A percentile compares a stretch with the other conserved stretches of the same genome.
These are phyloP conservation scores for Lentinula aciculospora DNA, from an alignment of 768 basidiomycete genomes.

Conservation along the genomic window DNA sequence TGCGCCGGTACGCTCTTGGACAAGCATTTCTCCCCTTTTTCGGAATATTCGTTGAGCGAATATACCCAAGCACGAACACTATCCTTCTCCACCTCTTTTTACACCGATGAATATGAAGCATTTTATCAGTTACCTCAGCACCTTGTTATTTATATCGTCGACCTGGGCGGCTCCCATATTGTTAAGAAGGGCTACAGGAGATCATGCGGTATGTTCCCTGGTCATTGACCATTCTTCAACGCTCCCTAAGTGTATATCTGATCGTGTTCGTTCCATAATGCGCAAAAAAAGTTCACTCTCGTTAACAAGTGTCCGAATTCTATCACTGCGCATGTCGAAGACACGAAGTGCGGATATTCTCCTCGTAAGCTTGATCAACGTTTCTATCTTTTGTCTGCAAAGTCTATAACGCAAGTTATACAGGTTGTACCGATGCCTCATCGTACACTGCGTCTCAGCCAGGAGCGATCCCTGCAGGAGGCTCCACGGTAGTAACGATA, in stretches of 20 bases:
- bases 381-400: neutral
- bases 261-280: no score
- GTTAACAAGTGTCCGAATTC: neutral
- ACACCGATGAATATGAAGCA: neutral
- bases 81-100: neutral
- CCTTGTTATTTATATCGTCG: neutral
- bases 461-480: neutral
- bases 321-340: neutral
- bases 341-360: constrained; percentile 1
- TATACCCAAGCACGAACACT: neutral
- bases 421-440: neutral
- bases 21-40: neutral
- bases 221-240: neutral
- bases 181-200: neutral
- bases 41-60: constrained; percentile 3
- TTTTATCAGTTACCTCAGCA: neutral
- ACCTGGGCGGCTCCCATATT: neutral
- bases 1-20: constrained; percentile 3
- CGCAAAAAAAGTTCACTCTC: neutral
- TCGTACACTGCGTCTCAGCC: constrained; percentile 4
- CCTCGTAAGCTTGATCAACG: neutral
- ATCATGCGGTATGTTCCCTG: neutral
- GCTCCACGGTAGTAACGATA: neutral
- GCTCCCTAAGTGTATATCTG: no score
- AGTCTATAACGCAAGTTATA: neutral